Conservation (phyloP, 2,329 filamentous ascomycete genomes). For the Nemania bipapillata region DNA sequence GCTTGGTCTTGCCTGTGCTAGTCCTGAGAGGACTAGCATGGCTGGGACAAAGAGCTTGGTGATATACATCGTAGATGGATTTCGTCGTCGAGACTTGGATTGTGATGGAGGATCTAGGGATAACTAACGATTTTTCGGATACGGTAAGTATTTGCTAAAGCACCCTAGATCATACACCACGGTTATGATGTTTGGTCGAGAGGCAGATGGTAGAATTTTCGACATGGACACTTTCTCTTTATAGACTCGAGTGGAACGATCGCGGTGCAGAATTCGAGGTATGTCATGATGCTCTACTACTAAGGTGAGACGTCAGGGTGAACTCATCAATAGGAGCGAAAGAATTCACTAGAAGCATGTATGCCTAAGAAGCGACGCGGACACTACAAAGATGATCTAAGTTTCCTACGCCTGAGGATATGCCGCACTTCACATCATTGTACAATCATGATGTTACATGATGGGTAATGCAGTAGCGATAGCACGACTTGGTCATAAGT, state of each 20-base stretch:
- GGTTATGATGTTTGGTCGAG: no score
- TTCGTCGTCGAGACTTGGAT: neutral
- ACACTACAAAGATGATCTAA: neutral
- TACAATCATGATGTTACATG: neutral
- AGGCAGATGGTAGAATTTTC: neutral
- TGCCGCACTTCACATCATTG: neutral
- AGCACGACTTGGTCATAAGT: no score
- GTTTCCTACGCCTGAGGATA: neutral
- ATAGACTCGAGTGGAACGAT: neutral
- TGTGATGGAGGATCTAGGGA: neutral
- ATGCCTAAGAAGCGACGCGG: no score
- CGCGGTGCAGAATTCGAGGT: neutral
- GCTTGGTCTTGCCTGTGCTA: conserved; percentile 7
- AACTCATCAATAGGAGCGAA: neutral
- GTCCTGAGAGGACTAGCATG: conserved; percentile 17
- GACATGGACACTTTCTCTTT: neutral
- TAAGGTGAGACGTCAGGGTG: conserved; percentile 13
- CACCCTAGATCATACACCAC: no score
- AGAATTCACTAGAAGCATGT: neutral
- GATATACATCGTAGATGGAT: conserved; percentile 23
- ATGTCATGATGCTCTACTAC: conserved; percentile 9
- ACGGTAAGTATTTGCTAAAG: neutral
- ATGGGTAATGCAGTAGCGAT: no score
- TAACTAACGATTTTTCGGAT: neutral
- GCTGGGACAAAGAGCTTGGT: conserved; percentile 22